Conservation (phyloP, 2,329 filamentous ascomycete species). For the Talaromyces sp. region DNA sequence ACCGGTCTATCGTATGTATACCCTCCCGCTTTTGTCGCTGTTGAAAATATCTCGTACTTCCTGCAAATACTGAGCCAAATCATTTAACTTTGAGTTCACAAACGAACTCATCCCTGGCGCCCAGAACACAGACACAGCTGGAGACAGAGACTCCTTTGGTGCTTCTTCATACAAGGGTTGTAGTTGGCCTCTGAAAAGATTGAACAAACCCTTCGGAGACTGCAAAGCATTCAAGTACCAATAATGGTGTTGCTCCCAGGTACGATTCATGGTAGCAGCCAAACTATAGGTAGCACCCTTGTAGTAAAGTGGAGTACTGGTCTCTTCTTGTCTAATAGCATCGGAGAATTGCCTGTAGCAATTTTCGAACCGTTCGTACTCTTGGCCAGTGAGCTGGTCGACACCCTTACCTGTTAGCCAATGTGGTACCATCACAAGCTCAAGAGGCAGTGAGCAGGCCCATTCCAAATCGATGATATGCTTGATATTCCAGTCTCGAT, state of each 20-base stretch:
- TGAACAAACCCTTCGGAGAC: neutral
- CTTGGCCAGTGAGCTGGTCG: neutral
- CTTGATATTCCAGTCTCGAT: slow-evolving; percentile 23
- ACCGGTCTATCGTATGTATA: neutral
- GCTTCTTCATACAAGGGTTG: neutral
- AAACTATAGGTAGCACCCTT: neutral
- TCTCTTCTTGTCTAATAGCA: neutral
- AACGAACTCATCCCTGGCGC: neutral
- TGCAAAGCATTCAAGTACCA: neutral
- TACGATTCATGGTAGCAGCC: neutral
- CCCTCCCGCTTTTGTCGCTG: neutral
- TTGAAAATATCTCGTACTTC: neutral
- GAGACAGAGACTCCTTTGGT: neutral
- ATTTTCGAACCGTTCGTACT: neutral
- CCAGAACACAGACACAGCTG: neutral
- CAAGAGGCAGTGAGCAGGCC: slow-evolving; percentile 12
- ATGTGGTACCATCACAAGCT: slow-evolving; percentile 17
- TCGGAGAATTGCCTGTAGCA: neutral
- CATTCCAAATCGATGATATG: slow-evolving; percentile 24
- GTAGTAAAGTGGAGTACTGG: neutral
- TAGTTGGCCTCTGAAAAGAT: neutral
- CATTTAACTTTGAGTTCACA: neutral
- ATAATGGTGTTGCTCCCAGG: neutral
- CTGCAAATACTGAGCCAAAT: neutral
- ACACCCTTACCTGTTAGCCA: slow-evolving; percentile 17